Evolutionary conservation across 768 basidiomycete species (phyloP), one percentile per base, ranked within the genome.

Genomic region (Mycena floridula): DNA sequence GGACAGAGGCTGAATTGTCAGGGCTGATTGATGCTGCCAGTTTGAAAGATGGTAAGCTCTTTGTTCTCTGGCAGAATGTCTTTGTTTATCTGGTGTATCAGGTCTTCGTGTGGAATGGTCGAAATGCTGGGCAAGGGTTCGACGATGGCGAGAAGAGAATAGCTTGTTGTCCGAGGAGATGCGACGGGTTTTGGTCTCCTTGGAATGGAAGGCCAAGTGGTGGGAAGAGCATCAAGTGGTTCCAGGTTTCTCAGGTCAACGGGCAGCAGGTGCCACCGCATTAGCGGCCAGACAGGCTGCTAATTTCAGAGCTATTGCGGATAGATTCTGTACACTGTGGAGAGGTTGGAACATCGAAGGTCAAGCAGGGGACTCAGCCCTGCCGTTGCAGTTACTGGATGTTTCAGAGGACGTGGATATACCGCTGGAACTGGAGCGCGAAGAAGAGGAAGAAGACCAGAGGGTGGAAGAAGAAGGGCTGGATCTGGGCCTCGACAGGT

Each of bases 81-180:
- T 7, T 51, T 6, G 21, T 25, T 7, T n/a, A 32, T n/a, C n/a
- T n/a, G n/a, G n/a, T n/a, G 15, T 39, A 9, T 9, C 32, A 46
- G 46, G 12, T 8, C 15, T 46, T 12, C 46, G 47, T 6, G 20
- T 50, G n/a, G 49, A 50, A 24, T 50, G 49, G 49, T 23, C n/a
- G 12, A 50, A 44, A 36, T 45, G 47, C 22, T 28, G 41, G 32
- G 40, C 49, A 16, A 9, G 49, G 12, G 42, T 37, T 13, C 36
- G 24, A n/a, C 42, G 49, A 18, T 50, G 49, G 49, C 25, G 20
- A 15, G 41, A 50, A 25, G 49, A 50, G 42, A 23, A 39, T 7
- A 20, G n/a, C 8, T 22, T 50, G 6, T 46, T 57, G 4, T 48
- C 43, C 3, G 54, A 42, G 18, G 35, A 43, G 18, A 35, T 42